phyloP scores from a whole-genome alignment of 495 filamentous ascomycete genomes.

The Tuber indicum region DNA sequence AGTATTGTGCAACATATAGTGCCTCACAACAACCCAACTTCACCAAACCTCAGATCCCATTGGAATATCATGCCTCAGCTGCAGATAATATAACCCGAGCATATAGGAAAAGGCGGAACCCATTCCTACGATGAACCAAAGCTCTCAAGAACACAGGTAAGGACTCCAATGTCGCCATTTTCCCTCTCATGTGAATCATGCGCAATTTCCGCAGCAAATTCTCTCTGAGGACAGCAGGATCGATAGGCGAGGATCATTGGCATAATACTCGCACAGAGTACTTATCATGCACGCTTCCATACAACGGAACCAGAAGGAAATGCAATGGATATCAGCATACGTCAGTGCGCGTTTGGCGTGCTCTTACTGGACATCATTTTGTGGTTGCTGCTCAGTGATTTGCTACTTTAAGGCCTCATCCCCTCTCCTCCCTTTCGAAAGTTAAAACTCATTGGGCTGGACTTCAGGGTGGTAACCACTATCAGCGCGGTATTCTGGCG shows the following conservation, averaged over 20 bases:
- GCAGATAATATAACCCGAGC: background rate
- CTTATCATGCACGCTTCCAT: background rate
- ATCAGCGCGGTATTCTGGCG: background rate
- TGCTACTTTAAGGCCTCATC: slow-evolving; percentile 6
- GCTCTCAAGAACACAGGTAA: background rate
- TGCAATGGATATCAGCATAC: background rate
- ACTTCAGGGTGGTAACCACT: background rate
- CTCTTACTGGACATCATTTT: background rate
- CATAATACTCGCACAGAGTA: background rate
- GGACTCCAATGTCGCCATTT: background rate
- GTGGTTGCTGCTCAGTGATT: background rate
- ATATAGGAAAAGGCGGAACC: background rate
- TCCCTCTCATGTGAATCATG: background rate
- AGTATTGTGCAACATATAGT: background rate
- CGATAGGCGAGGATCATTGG: background rate
- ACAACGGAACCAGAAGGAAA: background rate
- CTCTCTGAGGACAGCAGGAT: background rate
- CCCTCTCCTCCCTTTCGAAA: background rate
- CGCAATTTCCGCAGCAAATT: background rate
- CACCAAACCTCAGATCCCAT: background rate
- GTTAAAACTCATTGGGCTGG: background rate
- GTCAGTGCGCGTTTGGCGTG: background rate
- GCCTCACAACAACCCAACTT: background rate
- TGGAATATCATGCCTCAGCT: background rate
- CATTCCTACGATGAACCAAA: background rate